Evolutionary conservation across 805 yeast genomes (phyloP).

Genomic region (Ogataea minuta): DNA sequence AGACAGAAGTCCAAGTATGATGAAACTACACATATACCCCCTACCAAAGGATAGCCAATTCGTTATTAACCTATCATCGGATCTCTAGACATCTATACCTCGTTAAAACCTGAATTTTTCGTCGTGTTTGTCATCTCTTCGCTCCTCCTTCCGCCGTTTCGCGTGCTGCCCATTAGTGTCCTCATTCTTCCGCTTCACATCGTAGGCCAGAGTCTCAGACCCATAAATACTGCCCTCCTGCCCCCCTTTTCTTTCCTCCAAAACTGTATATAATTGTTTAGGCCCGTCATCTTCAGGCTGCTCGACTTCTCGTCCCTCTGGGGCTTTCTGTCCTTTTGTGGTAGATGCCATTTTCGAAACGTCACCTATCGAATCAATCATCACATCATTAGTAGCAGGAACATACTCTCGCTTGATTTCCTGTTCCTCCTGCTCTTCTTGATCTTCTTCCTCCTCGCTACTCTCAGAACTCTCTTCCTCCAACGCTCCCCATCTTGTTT

Average conservation of each 20-base stretch:
- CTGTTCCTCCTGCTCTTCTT: constrained; percentile 25
- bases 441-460: constrained; percentile 30
- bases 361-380: constrained; percentile 29
- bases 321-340: too few species aligned
- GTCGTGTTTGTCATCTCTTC: constrained; percentile 3
- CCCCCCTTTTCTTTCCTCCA: constrained; percentile 27
- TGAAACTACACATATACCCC: too few species aligned
- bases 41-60: too few species aligned
- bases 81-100: too few species aligned
- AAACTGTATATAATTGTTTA: constrained; percentile 31
- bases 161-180: constrained; percentile 3
- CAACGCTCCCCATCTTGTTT: constrained; percentile 33
- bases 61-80: too few species aligned
- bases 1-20: too few species aligned
- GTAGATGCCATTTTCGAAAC: neutral
- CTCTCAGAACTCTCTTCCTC: constrained; percentile 37
- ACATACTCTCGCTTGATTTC: constrained; percentile 31
- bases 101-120: constrained; percentile 8
- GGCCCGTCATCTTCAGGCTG: constrained; percentile 20
- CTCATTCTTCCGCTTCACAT: constrained; percentile 15
- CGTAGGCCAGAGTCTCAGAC: constrained; percentile 27
- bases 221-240: constrained; percentile 33
- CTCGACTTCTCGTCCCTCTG: too few species aligned
- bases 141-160: constrained; percentile 5
- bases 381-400: constrained; percentile 27